Evolutionary conservation across 1,139 yeast genomes (phyloP), one percentile per base, ranked within the genome.

Genomic region (Taphrina pruni): DNA sequence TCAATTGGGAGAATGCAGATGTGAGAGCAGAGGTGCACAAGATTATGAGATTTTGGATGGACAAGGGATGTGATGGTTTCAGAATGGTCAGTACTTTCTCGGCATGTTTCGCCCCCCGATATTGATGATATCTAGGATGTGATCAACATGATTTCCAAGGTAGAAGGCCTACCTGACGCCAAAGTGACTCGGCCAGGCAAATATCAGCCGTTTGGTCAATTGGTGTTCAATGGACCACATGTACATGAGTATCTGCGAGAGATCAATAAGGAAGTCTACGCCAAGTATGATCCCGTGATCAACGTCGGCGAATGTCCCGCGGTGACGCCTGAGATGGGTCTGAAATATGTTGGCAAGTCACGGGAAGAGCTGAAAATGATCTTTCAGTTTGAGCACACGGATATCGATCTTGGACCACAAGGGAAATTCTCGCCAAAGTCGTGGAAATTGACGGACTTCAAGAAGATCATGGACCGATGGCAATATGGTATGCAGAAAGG

Each of bases 201-300:
- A 60, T 83, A 75, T 76, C 87, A 85, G 75, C 81, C 82, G 38
- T 76, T 80, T 65, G 77, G 74, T 43, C 70, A 72, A 2, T 76
- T 76, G 64, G 77, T 80, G 67, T 78, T 77, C 72, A 81, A 83
- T 72, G 87, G 87, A 11, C 87, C 87, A 35, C 77, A 86, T 70
- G 83, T 85, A 72, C 87, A 85, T 77, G 87, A 84, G 74, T 85
- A 83, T 78, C 85, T 84, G 76, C 82, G 84, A 76, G 87, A 84
- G 73, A 81, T 85, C 84, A 81, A 77, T 72, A 78, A 82, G 70
- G 52, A 62, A 38, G 66, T 62, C 51, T 62, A 62, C 35, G n/a
- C 50, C 51, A 62, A 62, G 52, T 62, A 62, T 46, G 62, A 55
- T 6, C 48, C 51, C 73, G 83, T 78, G 45, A 81, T 85, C 84